Conservation (phyloP, 179 eudicot species). For the Dionaea muscipula region DNA sequence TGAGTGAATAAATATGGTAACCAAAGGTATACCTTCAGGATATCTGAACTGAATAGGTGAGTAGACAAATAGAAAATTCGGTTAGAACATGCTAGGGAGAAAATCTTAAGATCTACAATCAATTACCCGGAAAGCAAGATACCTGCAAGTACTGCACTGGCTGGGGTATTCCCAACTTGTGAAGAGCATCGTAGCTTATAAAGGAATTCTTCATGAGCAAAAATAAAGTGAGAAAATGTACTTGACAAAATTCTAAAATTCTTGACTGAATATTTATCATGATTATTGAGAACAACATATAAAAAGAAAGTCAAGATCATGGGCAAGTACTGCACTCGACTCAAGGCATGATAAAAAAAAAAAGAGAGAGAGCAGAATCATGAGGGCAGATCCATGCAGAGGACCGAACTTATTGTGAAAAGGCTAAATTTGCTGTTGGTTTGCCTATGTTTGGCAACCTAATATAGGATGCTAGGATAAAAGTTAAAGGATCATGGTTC, state of each 20-base stretch:
- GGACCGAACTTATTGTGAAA: too few species aligned
- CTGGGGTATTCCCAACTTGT: slow-evolving; percentile 83
- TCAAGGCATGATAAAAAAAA: too few species aligned
- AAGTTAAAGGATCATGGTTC: too few species aligned
- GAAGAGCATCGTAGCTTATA: slow-evolving; percentile 66
- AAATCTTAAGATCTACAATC: background rate
- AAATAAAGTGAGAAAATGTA: background rate
- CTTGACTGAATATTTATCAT: background rate
- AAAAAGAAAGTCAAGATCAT: too few species aligned
- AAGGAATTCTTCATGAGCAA: slow-evolving; percentile 72
- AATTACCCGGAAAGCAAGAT: slow-evolving; percentile 15
- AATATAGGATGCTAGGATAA: too few species aligned
- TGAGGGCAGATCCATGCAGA: too few species aligned
- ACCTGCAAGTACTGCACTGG: slow-evolving; percentile 95
- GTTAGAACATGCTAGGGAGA: slow-evolving; percentile 3
- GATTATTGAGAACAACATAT: too few species aligned
- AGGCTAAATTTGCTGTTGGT: too few species aligned
- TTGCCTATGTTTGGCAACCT: too few species aligned
- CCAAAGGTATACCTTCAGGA: slow-evolving; percentile 82
- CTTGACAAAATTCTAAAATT: background rate
- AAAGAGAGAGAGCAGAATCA: too few species aligned
- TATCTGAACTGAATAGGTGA: slow-evolving; percentile 60
- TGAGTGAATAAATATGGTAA: slow-evolving; percentile 63
- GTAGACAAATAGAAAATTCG: slow-evolving; percentile 5
- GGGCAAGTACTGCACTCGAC: too few species aligned